These are phyloP conservation scores for Gonapodya sp. DNA, from an alignment of 192 early-diverging fungal species.

Conservation along the genomic window DNA sequence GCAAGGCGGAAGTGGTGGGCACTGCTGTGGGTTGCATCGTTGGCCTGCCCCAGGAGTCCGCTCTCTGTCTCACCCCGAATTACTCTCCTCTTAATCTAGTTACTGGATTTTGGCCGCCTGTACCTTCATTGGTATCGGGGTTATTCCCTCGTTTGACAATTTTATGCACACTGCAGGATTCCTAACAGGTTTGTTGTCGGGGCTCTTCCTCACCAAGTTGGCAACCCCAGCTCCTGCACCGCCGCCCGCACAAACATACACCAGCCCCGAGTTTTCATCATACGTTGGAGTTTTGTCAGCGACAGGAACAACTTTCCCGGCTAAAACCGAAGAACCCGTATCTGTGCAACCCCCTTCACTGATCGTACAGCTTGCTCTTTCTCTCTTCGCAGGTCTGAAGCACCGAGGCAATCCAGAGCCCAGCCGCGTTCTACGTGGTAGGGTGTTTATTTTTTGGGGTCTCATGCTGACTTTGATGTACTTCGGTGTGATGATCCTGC, in stretches of 20 bases:
- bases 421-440: not conserved
- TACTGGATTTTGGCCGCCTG: not conserved
- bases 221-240: not conserved
- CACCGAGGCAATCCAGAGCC: not conserved
- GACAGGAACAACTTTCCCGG: not conserved
- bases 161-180: not conserved
- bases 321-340: not conserved
- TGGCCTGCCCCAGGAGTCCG: no score
- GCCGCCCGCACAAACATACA: not conserved
- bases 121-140: not conserved
- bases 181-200: not conserved
- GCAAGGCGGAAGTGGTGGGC: not conserved
- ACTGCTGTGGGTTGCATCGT: not conserved
- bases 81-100: not conserved
- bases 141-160: not conserved
- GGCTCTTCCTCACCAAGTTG: not conserved
- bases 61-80: no score
- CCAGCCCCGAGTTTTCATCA: not conserved
- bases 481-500: not conserved
- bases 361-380: not conserved
- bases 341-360: not conserved
- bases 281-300: not conserved
- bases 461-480: not conserved
- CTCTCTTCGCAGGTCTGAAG: not conserved
- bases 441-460: not conserved